Evolutionary conservation across 768 basidiomycete genomes (phyloP).

Genomic region (Tremella mesenterica): DNA sequence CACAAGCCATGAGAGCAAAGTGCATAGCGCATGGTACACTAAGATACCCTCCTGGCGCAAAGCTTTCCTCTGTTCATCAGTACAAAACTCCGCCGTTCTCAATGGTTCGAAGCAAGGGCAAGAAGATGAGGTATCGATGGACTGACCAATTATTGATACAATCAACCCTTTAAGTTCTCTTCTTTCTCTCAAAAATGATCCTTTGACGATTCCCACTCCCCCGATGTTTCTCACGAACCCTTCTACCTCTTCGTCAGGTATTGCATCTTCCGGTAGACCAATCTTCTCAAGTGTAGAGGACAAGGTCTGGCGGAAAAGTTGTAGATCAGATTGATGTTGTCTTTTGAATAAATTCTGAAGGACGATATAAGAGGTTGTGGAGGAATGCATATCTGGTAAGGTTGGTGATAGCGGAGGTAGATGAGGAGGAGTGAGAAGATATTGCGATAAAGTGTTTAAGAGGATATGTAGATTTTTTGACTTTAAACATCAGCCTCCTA

Average conservation of each 20-base stretch:
- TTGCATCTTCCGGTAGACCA: slow-evolving; percentile 31
- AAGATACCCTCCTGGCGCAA: not conserved
- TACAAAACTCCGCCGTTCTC: no score
- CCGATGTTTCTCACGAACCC: slow-evolving; percentile 46
- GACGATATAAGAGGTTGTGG: slow-evolving; percentile 69
- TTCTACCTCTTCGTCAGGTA: slow-evolving; percentile 41
- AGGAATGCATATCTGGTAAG: slow-evolving; percentile 93
- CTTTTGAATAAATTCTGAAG: slow-evolving; percentile 78
- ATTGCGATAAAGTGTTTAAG: slow-evolving; percentile 62
- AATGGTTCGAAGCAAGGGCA: no score
- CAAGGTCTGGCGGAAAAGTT: slow-evolving; percentile 26
- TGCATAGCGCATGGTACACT: slow-evolving; percentile 22
- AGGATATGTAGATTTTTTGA: slow-evolving; percentile 71
- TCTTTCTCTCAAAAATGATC: slow-evolving; percentile 37
- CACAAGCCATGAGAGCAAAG: slow-evolving; percentile 41
- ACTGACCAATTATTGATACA: slow-evolving; percentile 38
- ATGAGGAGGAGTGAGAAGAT: slow-evolving; percentile 50
- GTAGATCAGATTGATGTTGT: slow-evolving; percentile 50
- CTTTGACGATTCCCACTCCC: slow-evolving; percentile 42
- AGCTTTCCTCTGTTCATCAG: slow-evolving; percentile 1
- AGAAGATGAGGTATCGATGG: not conserved
- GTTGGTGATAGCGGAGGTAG: slow-evolving; percentile 75
- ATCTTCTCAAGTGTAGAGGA: slow-evolving; percentile 20
- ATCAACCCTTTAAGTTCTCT: slow-evolving; percentile 19
- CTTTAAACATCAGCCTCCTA: slow-evolving; percentile 22